Evolutionary conservation across 768 basidiomycete genomes (phyloP).

Genomic region (Naematelia encephala): DNA sequence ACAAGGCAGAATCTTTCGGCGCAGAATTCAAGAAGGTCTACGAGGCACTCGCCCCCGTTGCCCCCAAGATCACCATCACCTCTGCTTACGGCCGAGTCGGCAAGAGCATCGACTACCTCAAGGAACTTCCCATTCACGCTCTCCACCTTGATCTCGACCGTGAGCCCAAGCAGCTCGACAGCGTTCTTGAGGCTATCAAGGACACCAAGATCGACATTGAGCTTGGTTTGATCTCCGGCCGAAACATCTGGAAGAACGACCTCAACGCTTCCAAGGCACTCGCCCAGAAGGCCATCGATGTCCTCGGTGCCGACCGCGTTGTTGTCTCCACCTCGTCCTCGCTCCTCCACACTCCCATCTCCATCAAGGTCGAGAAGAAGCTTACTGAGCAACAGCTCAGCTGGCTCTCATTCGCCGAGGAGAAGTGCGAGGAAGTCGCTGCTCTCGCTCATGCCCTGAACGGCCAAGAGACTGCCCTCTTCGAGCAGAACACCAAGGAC

Average conservation of each 20-base stretch:
- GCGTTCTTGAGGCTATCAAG: constrained; percentile 77
- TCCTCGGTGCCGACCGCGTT: constrained; percentile 75
- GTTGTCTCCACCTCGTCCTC: constrained; percentile 95
- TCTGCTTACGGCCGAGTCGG: constrained; percentile 98
- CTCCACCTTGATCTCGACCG: constrained; percentile 97
- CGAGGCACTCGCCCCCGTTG: constrained; percentile 70
- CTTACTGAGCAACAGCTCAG: constrained; percentile 83
- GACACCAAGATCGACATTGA: constrained; percentile 75
- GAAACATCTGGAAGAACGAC: constrained; percentile 99
- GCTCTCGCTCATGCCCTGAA: constrained; percentile 79
- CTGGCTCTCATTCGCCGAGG: constrained; percentile 97
- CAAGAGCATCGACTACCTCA: constrained; percentile 78
- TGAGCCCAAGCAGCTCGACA: constrained; percentile 82
- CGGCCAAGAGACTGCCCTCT: constrained; percentile 72
- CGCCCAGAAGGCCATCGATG: constrained; percentile 77
- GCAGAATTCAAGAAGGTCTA: constrained; percentile 78
- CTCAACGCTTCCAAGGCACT: constrained; percentile 74
- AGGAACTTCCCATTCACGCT: constrained; percentile 87
- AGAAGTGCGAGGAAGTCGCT: constrained; percentile 90
- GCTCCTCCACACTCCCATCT: constrained; percentile 96
- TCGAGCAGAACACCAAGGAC: constrained; percentile 84
- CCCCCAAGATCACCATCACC: constrained; percentile 88
- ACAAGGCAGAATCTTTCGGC: constrained; percentile 71
- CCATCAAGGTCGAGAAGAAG: constrained; percentile 86
- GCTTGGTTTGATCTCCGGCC: constrained; percentile 92